Base-by-base conservation (phyloP, 23 red algal species). In the Rhodosorus marinus region DNA sequence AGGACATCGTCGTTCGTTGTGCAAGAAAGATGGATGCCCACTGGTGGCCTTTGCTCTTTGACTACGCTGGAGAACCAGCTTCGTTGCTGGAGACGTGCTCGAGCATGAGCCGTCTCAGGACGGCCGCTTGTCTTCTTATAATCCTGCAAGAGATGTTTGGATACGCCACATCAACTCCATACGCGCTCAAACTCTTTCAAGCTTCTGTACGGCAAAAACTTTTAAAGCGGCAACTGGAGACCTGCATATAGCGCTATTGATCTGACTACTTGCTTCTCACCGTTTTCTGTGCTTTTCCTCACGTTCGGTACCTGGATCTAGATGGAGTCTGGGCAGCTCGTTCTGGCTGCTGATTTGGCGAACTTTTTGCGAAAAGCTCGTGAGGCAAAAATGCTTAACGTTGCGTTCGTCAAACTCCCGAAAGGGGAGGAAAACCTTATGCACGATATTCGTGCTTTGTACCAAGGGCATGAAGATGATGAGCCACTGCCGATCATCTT, bases 111-210 rank as follows among this genome's bases (percentile, higher is more conserved):
- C 67, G 90, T 30, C 55, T 98, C 25, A 56, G 66, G 8, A 85
- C 77, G 2, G 90, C 76, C 8, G 77, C 90, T 9, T 84, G 73
- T 24, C 50, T 98, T 23, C 59, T 98, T 2, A 67, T 86, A 19
- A 80, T 98, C 59, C 46, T 98, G 17, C 90, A 98, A 54, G 90
- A 98, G 47, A 80, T 84, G 76, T 82, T 72, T 70, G 90, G 81
- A 4, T 72, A 80, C 27, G 58, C 66, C 51, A 69, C 69, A 46
- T 73, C 66, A 15, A 79, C 72, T 5, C 67, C 74, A n/a, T 75
- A 92, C 59, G 72, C 83, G 6, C 59, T 80, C 30, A 74, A 75
- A 27, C 49, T 92, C 47, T 62, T 92, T 8, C 59, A 80, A 41
- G 83, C 83, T 40, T 74, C 83, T 26, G n/a, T n/a, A n/a, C n/a